Percentiles rank a stretch among this genome's conserved stretches.
phyloP scores from a whole-genome alignment of 148 eudicot species.

The Gaultheria prostrata region DNA sequence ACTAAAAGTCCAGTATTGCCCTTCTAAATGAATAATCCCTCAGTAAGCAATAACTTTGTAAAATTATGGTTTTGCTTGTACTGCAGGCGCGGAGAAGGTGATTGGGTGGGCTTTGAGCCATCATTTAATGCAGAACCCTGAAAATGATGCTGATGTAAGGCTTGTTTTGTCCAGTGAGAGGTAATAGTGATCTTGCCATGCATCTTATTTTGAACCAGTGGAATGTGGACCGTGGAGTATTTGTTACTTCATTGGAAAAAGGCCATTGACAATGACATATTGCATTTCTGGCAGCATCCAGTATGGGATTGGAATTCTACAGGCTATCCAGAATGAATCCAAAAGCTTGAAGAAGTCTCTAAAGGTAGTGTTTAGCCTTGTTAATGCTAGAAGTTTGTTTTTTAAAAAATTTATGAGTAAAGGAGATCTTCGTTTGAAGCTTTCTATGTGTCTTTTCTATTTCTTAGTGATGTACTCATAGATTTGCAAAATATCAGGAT shows the following conservation, averaged over 20 bases:
- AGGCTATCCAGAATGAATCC: conserved; percentile 74
- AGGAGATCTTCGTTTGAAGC: not conserved
- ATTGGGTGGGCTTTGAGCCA: conserved; percentile 93
- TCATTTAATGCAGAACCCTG: conserved; percentile 63
- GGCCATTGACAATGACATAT: conserved; percentile 5
- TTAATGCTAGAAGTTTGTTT: not conserved
- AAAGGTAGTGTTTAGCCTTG: conserved; percentile 46
- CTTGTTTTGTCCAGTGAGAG: conserved; percentile 68
- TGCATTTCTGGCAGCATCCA: conserved; percentile 59
- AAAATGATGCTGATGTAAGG: conserved; percentile 46
- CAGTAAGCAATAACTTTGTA: not conserved
- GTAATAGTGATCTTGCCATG: conserved; percentile 31
- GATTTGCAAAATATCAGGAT: conserved; percentile 51
- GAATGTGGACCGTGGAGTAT: conserved; percentile 10
- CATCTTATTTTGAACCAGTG: not conserved
- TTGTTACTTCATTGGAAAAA: conserved; percentile 7
- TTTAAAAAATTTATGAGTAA: not conserved
- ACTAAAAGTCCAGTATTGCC: not conserved
- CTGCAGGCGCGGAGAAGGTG: conserved; percentile 85
- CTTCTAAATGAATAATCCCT: not conserved
- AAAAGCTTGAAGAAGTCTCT: conserved; percentile 85
- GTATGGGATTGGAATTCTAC: conserved; percentile 66
- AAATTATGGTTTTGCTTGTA: conserved; percentile 17
- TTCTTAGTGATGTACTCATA: not conserved
- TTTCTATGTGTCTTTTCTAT: not conserved